A percentile compares a stretch with the other conserved stretches of the same genome.
phyloP scores from a whole-genome alignment of 345 rosid genomes.

The Theobroma cacao region DNA sequence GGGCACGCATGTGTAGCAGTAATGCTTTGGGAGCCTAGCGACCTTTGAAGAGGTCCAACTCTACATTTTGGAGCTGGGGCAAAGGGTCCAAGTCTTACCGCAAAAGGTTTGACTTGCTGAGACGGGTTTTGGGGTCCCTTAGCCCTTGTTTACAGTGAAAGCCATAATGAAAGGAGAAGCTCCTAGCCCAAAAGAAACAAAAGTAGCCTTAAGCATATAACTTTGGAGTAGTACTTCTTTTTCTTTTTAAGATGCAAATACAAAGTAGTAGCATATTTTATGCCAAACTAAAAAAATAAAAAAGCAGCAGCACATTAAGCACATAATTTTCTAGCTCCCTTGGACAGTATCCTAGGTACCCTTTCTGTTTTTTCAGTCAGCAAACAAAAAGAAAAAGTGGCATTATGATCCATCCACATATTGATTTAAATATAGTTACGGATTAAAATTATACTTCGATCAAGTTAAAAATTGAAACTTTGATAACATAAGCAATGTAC shows the following conservation, averaged over 20 bases:
- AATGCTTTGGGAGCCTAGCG: not conserved
- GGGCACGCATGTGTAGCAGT: constrained; percentile 24
- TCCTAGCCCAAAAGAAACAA: constrained; percentile 1
- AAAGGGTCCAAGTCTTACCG: constrained; percentile 18
- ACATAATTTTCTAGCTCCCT: not conserved
- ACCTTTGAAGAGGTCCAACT: constrained; percentile 16
- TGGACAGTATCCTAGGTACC: not conserved
- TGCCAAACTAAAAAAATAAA: not conserved
- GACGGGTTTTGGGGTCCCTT: not conserved
- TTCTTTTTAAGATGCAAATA: not conserved
- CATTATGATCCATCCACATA: not conserved
- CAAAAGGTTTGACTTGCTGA: constrained; percentile 56
- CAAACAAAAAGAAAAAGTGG: not conserved
- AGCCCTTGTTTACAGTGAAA: not conserved
- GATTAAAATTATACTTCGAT: not conserved
- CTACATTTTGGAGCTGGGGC: not conserved
- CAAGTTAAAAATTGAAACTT: not conserved
- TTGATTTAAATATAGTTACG: not conserved
- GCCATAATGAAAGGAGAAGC: not conserved
- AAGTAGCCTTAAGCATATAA: not conserved
- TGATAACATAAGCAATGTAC: not conserved
- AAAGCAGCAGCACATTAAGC: not conserved
- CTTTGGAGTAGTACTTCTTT: not conserved
- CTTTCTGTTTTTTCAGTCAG: not conserved
- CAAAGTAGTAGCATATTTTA: too few relatives aligned